Evolutionary conservation across 352 stramenopile species (phyloP), one percentile per base, ranked within the genome.

Genomic region (Plasmopara viticola): DNA sequence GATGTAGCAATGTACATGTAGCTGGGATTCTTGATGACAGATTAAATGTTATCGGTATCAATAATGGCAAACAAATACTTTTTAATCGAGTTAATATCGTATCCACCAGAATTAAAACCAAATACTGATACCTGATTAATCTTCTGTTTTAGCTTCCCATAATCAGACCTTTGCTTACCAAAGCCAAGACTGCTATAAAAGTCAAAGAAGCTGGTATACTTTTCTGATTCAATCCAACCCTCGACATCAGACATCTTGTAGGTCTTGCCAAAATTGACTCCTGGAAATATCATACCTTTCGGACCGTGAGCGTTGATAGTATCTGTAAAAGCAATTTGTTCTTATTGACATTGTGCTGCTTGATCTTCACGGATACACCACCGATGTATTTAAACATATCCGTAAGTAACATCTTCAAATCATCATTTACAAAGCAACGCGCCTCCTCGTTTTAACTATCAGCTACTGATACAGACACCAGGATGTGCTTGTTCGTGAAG

Each of bases 361-460:
- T 8, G 10, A 35, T 12, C 10, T 35, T 35, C 31, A 12, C 6
- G 31, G 31, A 35, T 35, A 35, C 31, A 35, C 31, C 5, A 12
- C 31, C 31, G 10, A 35, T 35, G 10, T n/a, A 25, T 25, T 60
- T 17, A 41, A 61, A 61, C 54, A 51, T 56, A 34, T 55, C 53
- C 47, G 28, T 44, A 9, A 53, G 41, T 10, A 60, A 45, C 28
- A 42, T 25, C 20, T 25, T 25, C 20, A 3, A 3, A 25, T 25
- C 33, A 37, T 51, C 53, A 49, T 55, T 60, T 6, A 55, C 53
- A 34, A 60, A 60, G 20, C 53, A 60, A 46, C 29, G 44, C 14
- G 53, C 53, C n/a, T 60, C 45, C 18, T 55, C 33, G 8, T 29
- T 60, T 20, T 50, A 50, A 33, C 53, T 60, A 49, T 60, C 53